These are phyloP conservation scores for Paraurostyla sp. DNA, from an alignment of 73 alveolate species.

Conservation along the genomic window DNA sequence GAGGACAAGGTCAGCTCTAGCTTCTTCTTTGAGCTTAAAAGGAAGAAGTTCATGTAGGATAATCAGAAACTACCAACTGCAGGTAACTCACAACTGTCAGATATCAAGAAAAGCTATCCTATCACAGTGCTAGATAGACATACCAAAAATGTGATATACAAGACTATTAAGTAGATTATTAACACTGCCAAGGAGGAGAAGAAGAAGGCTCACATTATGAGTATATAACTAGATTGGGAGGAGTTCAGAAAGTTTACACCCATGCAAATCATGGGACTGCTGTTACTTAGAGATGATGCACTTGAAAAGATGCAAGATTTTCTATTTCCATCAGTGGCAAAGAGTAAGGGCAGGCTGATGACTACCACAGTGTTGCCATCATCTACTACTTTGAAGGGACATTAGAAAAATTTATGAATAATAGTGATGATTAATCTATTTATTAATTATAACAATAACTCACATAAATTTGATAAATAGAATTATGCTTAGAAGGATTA, in stretches of 20 bases:
- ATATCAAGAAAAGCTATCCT: conserved; percentile 15
- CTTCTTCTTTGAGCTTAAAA: conserved; percentile 66
- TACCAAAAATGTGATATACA: conserved; percentile 60
- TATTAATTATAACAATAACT: background rate
- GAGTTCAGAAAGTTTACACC: conserved; percentile 61
- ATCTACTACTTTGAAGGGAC: background rate
- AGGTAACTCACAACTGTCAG: background rate
- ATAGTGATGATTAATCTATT: background rate
- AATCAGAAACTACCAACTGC: background rate
- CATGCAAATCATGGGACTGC: conserved; percentile 61
- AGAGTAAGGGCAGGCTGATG: conserved; percentile 46
- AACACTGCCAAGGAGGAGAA: conserved; percentile 68
- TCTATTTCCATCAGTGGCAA: conserved; percentile 40
- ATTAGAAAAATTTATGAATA: background rate
- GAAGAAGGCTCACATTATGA: conserved; percentile 65
- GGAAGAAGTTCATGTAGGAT: conserved; percentile 51
- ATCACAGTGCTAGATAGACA: conserved; percentile 67
- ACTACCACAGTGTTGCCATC: conserved; percentile 11
- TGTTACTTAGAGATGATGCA: conserved; percentile 65
- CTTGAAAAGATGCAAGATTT: conserved; percentile 39
- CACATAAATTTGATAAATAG: conserved; percentile 23
- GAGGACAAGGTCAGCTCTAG: conserved; percentile 50
- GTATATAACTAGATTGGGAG: conserved; percentile 62
- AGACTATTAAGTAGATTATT: conserved; percentile 62
- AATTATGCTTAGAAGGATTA: conserved; percentile 44